These are phyloP conservation scores for Xylaria acuta DNA, from an alignment of 495 filamentous ascomycete genomes.

Conservation along the genomic window DNA sequence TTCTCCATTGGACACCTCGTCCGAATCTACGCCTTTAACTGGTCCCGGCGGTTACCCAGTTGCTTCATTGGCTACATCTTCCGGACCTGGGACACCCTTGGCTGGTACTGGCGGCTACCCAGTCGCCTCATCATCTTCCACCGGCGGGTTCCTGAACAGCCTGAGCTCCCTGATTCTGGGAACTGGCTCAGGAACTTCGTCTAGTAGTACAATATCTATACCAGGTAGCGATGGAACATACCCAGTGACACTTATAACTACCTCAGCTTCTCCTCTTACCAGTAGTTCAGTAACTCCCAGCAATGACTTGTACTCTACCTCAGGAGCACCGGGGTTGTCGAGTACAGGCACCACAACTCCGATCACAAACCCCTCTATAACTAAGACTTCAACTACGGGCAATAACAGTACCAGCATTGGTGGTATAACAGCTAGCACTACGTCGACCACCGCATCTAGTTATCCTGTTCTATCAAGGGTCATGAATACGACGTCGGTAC, in stretches of 20 bases:
- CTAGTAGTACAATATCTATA: background rate
- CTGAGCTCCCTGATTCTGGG: constrained; percentile 37
- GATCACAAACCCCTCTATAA: constrained; percentile 3
- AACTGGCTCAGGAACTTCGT: constrained; percentile 24
- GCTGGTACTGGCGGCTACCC: constrained; percentile 11
- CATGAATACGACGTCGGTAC: constrained; percentile 21
- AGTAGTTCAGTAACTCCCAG: background rate
- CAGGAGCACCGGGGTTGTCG: background rate
- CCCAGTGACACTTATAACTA: background rate
- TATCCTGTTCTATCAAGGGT: background rate
- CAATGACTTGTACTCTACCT: background rate
- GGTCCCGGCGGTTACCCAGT: constrained; percentile 1
- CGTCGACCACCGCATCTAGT: constrained; percentile 50
- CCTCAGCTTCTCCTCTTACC: background rate
- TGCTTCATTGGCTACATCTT: background rate
- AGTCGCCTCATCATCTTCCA: constrained; percentile 27
- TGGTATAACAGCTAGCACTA: constrained; percentile 39
- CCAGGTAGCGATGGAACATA: background rate
- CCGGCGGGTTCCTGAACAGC: constrained; percentile 35
- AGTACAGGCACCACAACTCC: background rate
- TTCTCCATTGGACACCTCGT: constrained; percentile 11
- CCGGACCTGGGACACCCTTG: background rate
- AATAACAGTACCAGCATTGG: constrained; percentile 11
- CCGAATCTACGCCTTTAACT: background rate
- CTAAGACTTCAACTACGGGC: constrained; percentile 17